Evolutionary conservation across 768 basidiomycete genomes (phyloP), one percentile per base, ranked within the genome.

Genomic region (Mycena rebaudengoi): DNA sequence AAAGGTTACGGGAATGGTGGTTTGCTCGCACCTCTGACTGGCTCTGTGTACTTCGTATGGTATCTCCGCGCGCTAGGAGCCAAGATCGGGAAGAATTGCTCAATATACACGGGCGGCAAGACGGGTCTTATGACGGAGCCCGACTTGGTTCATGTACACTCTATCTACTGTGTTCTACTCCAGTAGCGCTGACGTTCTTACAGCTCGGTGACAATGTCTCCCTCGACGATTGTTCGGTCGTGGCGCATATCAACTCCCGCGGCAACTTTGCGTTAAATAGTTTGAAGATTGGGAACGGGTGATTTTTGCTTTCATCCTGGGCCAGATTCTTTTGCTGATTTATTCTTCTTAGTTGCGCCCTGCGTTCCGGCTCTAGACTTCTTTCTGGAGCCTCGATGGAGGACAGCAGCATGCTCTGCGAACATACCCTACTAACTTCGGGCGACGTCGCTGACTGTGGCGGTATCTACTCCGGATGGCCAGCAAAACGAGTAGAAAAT

Each of bases 301-400:
- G 64, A 48, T 67, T 35, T 40, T 39, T 55, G 32, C 13, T 1
- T 20, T 5, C 16, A n/a, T 44, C 21, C n/a, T n/a, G n/a, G n/a
- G n/a, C n/a, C n/a, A n/a, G 13, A 25, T 33, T 25, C 11, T n/a
- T 14, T 41, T 37, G 23, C 18, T 41, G 23, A 41, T 35, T 43
- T 26, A 41, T 40, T 2, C 44, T 18, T 25, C 30, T 13, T 50
- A 81, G 79, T 35, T 80, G 77, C 60, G 81, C 83, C 0, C 70
- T 84, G 75, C 79, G 83, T 21, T 73, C 80, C 8, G 83, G 83
- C 30, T 82, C 82, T 10, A 76, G 83, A 23, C 72, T 84, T 6
- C 77, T 84, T 26, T 83, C 82, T 7, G 83, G 83, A 7, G 83
- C 83, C 12, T 81, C 82, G 12, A 84, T 84, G 83, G 83, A 84